Percentiles rank a stretch among this genome's conserved stretches.
Conservation (phyloP, 805 yeast species). For the Kregervanrija delftensis region DNA sequence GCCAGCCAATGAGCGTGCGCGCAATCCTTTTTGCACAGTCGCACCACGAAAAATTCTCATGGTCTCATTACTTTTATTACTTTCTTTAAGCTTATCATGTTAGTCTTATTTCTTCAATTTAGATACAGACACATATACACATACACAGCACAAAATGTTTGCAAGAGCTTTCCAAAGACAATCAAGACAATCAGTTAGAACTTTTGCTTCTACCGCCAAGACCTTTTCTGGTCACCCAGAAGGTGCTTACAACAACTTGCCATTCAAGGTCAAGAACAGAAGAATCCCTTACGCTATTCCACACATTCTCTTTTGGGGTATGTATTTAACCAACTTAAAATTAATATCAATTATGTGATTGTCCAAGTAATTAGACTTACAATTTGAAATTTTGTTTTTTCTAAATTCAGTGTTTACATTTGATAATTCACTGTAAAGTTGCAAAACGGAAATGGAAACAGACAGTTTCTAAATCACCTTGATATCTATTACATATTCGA, state of each 20-base stretch:
- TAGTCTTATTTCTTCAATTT: background rate
- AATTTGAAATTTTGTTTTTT: too few relatives aligned
- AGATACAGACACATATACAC: background rate
- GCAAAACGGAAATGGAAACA: too few relatives aligned
- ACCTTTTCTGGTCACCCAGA: slow-evolving; percentile 44
- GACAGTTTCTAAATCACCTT: too few relatives aligned
- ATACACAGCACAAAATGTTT: slow-evolving; percentile 19
- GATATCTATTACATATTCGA: too few relatives aligned
- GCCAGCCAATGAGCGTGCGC: slow-evolving; percentile 10
- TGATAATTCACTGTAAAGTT: too few relatives aligned
- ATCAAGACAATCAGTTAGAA: slow-evolving; percentile 28
- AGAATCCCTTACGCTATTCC: slow-evolving; percentile 79
- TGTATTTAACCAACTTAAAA: slow-evolving; percentile 12
- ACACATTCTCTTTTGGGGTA: slow-evolving; percentile 75
- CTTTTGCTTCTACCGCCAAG: slow-evolving; percentile 47
- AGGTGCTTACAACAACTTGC: slow-evolving; percentile 88
- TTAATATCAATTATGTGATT: background rate
- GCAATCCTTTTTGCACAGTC: background rate
- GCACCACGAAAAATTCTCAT: background rate
- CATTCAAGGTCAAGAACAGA: slow-evolving; percentile 92
- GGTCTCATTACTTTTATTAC: slow-evolving; percentile 1
- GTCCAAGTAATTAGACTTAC: too few relatives aligned
- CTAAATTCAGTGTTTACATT: too few relatives aligned
- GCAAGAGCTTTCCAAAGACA: slow-evolving; percentile 24
- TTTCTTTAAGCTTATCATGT: background rate